Evolutionary conservation across 1,284 basidiomycete genomes (phyloP).

Genomic region (Tylopilus sp.): DNA sequence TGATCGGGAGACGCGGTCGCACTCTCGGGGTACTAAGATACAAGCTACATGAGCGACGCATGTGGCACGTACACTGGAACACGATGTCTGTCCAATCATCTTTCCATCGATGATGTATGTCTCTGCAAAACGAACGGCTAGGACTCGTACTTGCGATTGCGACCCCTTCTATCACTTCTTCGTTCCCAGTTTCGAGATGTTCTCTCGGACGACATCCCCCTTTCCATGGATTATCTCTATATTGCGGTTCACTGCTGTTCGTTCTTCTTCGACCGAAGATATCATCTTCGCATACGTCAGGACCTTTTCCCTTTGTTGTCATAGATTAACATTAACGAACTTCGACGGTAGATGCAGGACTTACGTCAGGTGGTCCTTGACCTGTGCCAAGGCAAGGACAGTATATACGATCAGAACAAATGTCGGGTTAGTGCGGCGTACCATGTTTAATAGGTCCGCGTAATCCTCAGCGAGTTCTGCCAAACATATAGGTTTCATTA

Average conservation of each 20-base stretch:
- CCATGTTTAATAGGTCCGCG: slow-evolving; percentile 23
- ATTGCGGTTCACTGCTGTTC: slow-evolving; percentile 12
- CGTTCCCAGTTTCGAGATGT: slow-evolving; percentile 19
- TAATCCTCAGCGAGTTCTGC: slow-evolving; percentile 24
- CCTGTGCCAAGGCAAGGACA: slow-evolving; percentile 12
- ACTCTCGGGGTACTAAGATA: not conserved
- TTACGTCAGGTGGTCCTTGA: slow-evolving; percentile 31
- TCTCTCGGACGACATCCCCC: slow-evolving; percentile 20
- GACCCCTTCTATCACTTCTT: slow-evolving; percentile 11
- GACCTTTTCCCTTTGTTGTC: slow-evolving; percentile 18
- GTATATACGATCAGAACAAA: slow-evolving; percentile 1
- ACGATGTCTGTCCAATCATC: not conserved
- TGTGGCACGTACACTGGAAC: not conserved
- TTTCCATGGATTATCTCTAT: slow-evolving; percentile 18
- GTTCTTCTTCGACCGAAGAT: slow-evolving; percentile 20
- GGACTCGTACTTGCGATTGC: not conserved
- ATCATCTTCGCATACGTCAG: slow-evolving; percentile 17
- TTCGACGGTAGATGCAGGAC: not conserved
- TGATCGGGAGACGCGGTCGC: not conserved
- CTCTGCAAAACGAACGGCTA: not conserved
- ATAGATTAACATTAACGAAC: slow-evolving; percentile 1
- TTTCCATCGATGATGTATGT: not conserved
- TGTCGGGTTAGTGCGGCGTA: slow-evolving; percentile 11
- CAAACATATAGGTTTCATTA: slow-evolving; percentile 3
- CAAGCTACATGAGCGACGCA: not conserved